These are phyloP conservation scores for Xerocomellus amylosporus DNA, from an alignment of 768 basidiomycete species.

Conservation along the genomic window DNA sequence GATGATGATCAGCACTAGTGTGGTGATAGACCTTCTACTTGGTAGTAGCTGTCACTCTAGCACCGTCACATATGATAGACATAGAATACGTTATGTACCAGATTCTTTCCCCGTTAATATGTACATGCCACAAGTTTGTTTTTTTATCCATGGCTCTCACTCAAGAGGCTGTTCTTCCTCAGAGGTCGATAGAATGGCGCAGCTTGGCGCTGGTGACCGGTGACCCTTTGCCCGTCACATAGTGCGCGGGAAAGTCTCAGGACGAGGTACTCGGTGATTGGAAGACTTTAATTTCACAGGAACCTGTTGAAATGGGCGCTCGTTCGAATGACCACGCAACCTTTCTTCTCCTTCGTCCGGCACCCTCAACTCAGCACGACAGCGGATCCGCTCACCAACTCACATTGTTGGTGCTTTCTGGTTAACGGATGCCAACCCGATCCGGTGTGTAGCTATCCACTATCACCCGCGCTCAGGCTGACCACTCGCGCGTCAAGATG, in stretches of 20 bases:
- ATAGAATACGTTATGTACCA: too few relatives aligned
- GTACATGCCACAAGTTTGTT: too few relatives aligned
- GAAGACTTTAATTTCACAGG: not conserved
- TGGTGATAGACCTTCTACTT: too few relatives aligned
- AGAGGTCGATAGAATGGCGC: not conserved
- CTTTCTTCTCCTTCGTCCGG: not conserved
- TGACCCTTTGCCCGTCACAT: not conserved
- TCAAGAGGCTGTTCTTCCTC: not conserved
- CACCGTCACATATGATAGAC: too few relatives aligned
- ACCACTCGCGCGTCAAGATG: not conserved
- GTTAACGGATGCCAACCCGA: slow-evolving; percentile 1
- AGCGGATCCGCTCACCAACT: not conserved
- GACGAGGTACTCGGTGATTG: too few relatives aligned
- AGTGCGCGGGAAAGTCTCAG: not conserved
- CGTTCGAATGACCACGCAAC: not conserved
- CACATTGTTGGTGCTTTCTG: not conserved
- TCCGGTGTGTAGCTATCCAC: not conserved
- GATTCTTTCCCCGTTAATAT: too few relatives aligned
- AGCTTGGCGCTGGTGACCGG: too few relatives aligned
- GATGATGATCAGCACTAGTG: too few relatives aligned
- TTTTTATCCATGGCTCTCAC: not conserved
- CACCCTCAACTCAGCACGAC: not conserved
- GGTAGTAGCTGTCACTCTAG: too few relatives aligned
- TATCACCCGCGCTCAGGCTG: not conserved
- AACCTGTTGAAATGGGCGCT: not conserved